These are phyloP conservation scores for Talaromyces sp. DNA, from an alignment of 2,329 filamentous ascomycete species.

Conservation along the genomic window DNA sequence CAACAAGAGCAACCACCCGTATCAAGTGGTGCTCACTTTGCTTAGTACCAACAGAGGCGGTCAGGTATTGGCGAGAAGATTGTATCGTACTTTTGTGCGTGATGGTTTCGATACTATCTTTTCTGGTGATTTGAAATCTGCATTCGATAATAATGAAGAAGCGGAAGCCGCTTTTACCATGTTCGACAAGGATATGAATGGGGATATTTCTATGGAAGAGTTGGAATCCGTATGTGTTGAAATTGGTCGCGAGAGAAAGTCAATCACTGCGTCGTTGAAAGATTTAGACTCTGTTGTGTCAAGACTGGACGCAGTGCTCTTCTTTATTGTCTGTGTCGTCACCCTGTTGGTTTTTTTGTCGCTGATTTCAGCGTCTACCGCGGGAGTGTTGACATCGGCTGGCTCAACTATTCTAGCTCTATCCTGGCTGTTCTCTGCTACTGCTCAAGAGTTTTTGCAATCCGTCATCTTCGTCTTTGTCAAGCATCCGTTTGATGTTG, in stretches of 20 bases:
- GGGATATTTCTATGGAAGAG: conserved; percentile 93
- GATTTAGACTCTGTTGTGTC: conserved; percentile 90
- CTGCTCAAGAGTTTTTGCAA: conserved; percentile 89
- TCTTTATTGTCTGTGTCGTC: conserved; percentile 78
- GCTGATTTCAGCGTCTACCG: conserved; percentile 83
- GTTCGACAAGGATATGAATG: conserved; percentile 95
- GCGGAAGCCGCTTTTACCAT: conserved; percentile 83
- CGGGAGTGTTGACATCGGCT: conserved; percentile 81
- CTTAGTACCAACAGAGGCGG: conserved; percentile 67
- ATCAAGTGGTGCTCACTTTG: conserved; percentile 76
- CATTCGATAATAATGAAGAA: conserved; percentile 78
- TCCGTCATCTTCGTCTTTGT: conserved; percentile 94
- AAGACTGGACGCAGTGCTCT: conserved; percentile 82
- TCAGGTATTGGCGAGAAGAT: conserved; percentile 76
- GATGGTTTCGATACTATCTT: conserved; percentile 70
- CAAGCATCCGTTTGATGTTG: conserved; percentile 95
- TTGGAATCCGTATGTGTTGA: conserved; percentile 90
- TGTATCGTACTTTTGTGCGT: conserved; percentile 81
- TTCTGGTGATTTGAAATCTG: conserved; percentile 69
- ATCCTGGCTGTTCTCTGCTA: conserved; percentile 87
- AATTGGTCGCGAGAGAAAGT: conserved; percentile 89
- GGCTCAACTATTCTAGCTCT: conserved; percentile 83
- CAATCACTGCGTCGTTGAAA: conserved; percentile 89
- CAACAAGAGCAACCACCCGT: conserved; percentile 67
- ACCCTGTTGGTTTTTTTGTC: conserved; percentile 82